Evolutionary conservation across 2,329 filamentous ascomycete genomes (phyloP).

Genomic region (Colletotrichum sp.): DNA sequence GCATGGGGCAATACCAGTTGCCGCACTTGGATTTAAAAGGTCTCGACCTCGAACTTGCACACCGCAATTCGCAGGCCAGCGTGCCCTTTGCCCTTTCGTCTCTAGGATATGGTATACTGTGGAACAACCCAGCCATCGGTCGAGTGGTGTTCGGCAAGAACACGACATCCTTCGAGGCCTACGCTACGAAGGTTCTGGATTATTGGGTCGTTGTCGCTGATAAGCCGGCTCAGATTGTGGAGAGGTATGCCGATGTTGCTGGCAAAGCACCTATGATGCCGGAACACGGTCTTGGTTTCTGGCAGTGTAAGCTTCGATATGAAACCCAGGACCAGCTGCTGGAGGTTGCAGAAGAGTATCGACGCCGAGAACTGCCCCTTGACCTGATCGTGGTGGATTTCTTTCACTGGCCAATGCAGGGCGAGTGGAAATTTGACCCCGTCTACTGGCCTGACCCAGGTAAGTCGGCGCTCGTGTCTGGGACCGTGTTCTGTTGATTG

Average conservation of each 20-base stretch:
- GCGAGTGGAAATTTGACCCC: constrained; percentile 71
- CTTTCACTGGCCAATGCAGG: constrained; percentile 69
- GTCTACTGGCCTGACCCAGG: constrained; percentile 67
- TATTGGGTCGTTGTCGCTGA: constrained; percentile 65
- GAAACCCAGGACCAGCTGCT: constrained; percentile 66
- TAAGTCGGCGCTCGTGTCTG: constrained; percentile 55
- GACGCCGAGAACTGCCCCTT: constrained; percentile 54
- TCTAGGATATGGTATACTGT: constrained; percentile 63
- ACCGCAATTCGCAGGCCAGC: constrained; percentile 66
- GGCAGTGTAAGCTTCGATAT: constrained; percentile 70
- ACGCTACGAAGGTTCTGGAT: constrained; percentile 58
- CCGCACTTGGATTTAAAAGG: constrained; percentile 64
- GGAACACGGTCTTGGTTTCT: constrained; percentile 67
- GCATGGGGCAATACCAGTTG: constrained; percentile 72
- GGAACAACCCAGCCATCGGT: constrained; percentile 66
- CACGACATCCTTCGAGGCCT: constrained; percentile 61
- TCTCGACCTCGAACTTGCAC: constrained; percentile 62
- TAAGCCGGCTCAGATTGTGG: constrained; percentile 54
- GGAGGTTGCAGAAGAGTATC: constrained; percentile 60
- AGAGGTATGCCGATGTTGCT: constrained; percentile 57
- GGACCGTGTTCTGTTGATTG: background rate
- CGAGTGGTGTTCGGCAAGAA: constrained; percentile 63
- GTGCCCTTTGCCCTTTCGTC: constrained; percentile 64
- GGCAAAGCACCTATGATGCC: constrained; percentile 67
- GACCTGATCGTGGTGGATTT: constrained; percentile 68